A percentile compares a stretch with the other conserved stretches of the same genome.
phyloP scores from a whole-genome alignment of 1,284 basidiomycete species.

The Trichosporon faecale region DNA sequence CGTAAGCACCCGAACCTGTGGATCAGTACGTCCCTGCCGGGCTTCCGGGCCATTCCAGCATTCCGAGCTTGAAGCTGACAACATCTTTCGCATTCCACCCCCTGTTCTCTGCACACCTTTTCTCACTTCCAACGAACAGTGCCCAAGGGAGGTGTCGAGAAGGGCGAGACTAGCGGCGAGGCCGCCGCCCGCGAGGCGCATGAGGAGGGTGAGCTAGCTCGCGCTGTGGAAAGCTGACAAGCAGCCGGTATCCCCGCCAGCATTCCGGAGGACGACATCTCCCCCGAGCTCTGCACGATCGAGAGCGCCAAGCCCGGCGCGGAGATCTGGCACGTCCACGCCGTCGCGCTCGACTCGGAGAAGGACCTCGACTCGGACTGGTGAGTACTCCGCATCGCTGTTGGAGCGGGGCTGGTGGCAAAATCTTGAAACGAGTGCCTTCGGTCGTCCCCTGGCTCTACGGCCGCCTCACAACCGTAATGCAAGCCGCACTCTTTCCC shows the following conservation, averaged over 20 bases:
- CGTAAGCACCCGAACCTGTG: constrained; percentile 44
- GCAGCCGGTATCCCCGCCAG: constrained; percentile 15
- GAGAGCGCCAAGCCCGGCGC: neutral
- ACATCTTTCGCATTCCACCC: neutral
- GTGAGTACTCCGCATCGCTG: constrained; percentile 22
- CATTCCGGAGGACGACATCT: constrained; percentile 10
- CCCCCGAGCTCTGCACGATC: constrained; percentile 8
- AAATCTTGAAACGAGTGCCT: neutral
- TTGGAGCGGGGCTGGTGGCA: neutral
- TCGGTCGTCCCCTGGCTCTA: too few relatives aligned
- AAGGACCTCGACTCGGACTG: constrained; percentile 27
- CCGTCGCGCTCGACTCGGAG: constrained; percentile 25
- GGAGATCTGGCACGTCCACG: constrained; percentile 40
- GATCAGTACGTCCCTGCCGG: constrained; percentile 43
- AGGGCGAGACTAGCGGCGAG: constrained; percentile 44
- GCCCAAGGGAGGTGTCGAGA: constrained; percentile 49
- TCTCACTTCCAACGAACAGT: constrained; percentile 26
- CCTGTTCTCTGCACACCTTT: neutral
- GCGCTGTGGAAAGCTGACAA: neutral
- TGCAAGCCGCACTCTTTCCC: neutral
- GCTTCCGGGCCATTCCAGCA: neutral
- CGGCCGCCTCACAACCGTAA: too few relatives aligned
- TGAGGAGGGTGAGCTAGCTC: constrained; percentile 44
- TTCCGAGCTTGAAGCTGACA: neutral
- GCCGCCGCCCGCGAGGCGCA: constrained; percentile 48